Percentiles rank a stretch among this genome's conserved stretches.
Evolutionary conservation across 2,329 filamentous ascomycete species (phyloP).

Genomic region (Colletotrichum sp.): DNA sequence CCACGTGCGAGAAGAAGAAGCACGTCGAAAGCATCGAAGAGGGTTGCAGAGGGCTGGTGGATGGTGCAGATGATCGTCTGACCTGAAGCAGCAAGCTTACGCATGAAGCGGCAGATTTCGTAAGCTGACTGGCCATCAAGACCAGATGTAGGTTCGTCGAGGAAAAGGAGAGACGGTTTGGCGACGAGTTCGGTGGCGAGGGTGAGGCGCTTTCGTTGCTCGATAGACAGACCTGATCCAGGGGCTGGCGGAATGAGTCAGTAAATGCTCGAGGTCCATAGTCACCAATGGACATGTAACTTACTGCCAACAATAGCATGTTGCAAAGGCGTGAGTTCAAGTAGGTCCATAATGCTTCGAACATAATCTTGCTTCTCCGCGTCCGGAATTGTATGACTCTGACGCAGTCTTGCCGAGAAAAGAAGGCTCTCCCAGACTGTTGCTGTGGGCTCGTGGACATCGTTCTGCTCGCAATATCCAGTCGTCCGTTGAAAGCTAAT

Average conservation of each 20-base stretch:
- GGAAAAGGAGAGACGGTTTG: constrained; percentile 69
- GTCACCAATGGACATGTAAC: constrained; percentile 23
- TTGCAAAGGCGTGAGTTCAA: constrained; percentile 68
- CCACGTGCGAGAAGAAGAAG: constrained; percentile 68
- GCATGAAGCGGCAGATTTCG: constrained; percentile 48
- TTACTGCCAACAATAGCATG: constrained; percentile 60
- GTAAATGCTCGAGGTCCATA: background rate
- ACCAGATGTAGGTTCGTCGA: constrained; percentile 68
- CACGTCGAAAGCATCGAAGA: constrained; percentile 62
- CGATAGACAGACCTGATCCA: constrained; percentile 52
- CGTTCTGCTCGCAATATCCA: constrained; percentile 29
- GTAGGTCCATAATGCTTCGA: constrained; percentile 67
- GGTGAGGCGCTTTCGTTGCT: constrained; percentile 67
- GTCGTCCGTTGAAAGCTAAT: constrained; percentile 2
- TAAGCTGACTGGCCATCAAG: constrained; percentile 38
- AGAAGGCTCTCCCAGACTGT: constrained; percentile 71
- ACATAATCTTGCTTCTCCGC: constrained; percentile 71
- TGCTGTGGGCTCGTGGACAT: constrained; percentile 55
- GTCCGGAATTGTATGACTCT: constrained; percentile 56
- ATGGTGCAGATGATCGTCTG: constrained; percentile 58
- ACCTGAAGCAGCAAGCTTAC: constrained; percentile 60
- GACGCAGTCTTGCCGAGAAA: constrained; percentile 70
- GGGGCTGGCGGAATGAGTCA: constrained; percentile 42
- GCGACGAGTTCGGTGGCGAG: constrained; percentile 74
- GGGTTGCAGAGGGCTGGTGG: constrained; percentile 57